A percentile compares a stretch with the other conserved stretches of the same genome.
These are phyloP conservation scores for Fomitopsis pinicola DNA, from an alignment of 1,284 basidiomycete species.

Conservation along the genomic window DNA sequence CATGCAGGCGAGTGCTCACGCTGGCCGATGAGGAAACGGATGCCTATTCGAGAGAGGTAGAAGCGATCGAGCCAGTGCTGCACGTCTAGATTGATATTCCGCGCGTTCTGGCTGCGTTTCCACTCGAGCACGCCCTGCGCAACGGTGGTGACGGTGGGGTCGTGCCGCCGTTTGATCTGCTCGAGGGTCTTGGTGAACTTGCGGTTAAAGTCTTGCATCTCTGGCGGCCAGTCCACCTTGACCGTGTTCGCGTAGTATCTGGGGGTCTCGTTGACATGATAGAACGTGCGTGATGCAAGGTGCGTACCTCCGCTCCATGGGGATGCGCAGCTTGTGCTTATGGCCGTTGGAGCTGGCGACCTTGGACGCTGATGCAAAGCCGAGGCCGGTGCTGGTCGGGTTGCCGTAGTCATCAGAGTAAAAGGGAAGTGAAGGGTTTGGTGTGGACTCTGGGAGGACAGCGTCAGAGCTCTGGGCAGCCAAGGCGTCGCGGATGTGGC, in stretches of 20 bases:
- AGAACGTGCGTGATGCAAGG: neutral
- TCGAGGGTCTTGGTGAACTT: constrained; percentile 87
- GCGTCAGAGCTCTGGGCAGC: constrained; percentile 42
- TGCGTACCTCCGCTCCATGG: constrained; percentile 65
- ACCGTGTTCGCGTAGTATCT: constrained; percentile 85
- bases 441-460: constrained; percentile 59
- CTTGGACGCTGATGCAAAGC: constrained; percentile 20
- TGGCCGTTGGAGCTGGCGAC: constrained; percentile 30
- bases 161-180: constrained; percentile 91
- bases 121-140: constrained; percentile 87
- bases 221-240: constrained; percentile 79
- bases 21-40: constrained; percentile 93
- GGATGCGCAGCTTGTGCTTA: constrained; percentile 62
- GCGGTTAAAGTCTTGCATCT: constrained; percentile 92
- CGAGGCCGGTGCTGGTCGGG: constrained; percentile 11
- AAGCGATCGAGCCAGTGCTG: constrained; percentile 97
- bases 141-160: constrained; percentile 96
- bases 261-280: constrained; percentile 5
- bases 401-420: constrained; percentile 31
- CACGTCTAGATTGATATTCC: constrained; percentile 81
- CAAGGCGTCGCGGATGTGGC: constrained; percentile 67
- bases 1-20: constrained; percentile 41
- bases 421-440: constrained; percentile 61
- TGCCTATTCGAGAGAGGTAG: constrained; percentile 96
- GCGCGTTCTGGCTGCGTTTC: constrained; percentile 59